Conservation (phyloP, 805 yeast genomes). For the Jamesozyma rosinii region DNA sequence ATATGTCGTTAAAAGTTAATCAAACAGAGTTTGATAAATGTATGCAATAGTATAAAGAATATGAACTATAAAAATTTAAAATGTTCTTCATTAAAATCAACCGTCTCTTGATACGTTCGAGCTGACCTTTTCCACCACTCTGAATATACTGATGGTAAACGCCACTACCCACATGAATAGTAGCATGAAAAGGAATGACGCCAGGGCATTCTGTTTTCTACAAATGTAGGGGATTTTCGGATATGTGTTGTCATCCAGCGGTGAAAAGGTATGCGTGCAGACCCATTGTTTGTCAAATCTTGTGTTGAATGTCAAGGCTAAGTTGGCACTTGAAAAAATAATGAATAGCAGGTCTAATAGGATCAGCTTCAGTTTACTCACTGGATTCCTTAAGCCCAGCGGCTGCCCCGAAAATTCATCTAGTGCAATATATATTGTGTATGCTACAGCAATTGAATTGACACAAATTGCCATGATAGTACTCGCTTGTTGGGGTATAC, state of each 20-base stretch:
- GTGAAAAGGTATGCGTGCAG: conserved; percentile 33
- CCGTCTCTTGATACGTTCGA: conserved; percentile 6
- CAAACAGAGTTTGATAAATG: not conserved
- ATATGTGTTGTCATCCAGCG: conserved; percentile 1
- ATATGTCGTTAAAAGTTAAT: not conserved
- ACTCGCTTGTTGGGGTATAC: conserved; percentile 68
- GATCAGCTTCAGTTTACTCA: conserved; percentile 71
- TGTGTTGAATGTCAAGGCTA: conserved; percentile 78
- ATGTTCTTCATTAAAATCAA: not conserved
- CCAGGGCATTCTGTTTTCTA: conserved; percentile 64
- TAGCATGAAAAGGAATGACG: conserved; percentile 68
- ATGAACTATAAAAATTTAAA: not conserved
- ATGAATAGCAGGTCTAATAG: conserved; percentile 79
- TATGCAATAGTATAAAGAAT: not conserved
- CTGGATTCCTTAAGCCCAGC: conserved; percentile 77
- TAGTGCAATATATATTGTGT: conserved; percentile 70
- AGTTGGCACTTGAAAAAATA: conserved; percentile 79
- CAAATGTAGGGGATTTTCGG: conserved; percentile 50
- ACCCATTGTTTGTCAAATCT: conserved; percentile 78
- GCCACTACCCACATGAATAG: conserved; percentile 78
- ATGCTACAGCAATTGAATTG: conserved; percentile 66
- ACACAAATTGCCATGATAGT: conserved; percentile 89
- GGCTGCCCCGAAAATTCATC: conserved; percentile 93
- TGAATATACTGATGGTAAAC: conserved; percentile 69
- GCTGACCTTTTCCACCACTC: conserved; percentile 65